These are phyloP conservation scores for Massariosphaeria phaeospora DNA, from an alignment of 495 filamentous ascomycete genomes.

Conservation along the genomic window DNA sequence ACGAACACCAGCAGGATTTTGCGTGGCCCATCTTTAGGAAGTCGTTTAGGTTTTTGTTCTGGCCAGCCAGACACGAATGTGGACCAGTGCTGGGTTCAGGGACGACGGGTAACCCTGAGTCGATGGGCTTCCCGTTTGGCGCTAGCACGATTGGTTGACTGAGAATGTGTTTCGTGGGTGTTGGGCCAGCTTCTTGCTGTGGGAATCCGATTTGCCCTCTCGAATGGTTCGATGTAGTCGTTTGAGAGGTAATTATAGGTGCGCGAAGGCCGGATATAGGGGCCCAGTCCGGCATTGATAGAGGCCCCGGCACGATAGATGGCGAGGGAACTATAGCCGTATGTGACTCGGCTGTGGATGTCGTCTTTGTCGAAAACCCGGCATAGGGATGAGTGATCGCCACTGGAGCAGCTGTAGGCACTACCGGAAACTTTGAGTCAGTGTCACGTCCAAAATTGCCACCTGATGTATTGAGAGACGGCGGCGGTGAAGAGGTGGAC, in stretches of 20 bases:
- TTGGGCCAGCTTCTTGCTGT: too few species aligned
- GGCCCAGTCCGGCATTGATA: not conserved
- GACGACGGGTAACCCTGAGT: not conserved
- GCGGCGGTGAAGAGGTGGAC: not conserved
- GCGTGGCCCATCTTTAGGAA: slow-evolving; percentile 34
- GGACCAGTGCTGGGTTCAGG: not conserved
- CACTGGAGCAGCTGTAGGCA: slow-evolving; percentile 3
- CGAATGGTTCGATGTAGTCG: not conserved
- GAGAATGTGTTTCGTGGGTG: too few species aligned
- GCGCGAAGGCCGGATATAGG: not conserved
- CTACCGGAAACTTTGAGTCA: not conserved
- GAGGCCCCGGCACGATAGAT: not conserved
- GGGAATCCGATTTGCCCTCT: not conserved
- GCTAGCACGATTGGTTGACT: not conserved
- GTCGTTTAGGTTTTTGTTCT: slow-evolving; percentile 12
- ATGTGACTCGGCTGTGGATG: not conserved
- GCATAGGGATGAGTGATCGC: slow-evolving; percentile 14
- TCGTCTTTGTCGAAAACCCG: slow-evolving; percentile 7
- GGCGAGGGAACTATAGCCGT: not conserved
- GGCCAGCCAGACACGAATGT: not conserved
- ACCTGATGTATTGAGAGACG: not conserved
- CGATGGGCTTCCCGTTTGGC: not conserved
- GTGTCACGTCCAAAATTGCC: not conserved
- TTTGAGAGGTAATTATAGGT: not conserved
- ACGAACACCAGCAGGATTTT: slow-evolving; percentile 33